A percentile compares a stretch with the other conserved stretches of the same genome.
Evolutionary conservation across 2,329 filamentous ascomycete genomes (phyloP).

Genomic region (Graphilbum sp.): DNA sequence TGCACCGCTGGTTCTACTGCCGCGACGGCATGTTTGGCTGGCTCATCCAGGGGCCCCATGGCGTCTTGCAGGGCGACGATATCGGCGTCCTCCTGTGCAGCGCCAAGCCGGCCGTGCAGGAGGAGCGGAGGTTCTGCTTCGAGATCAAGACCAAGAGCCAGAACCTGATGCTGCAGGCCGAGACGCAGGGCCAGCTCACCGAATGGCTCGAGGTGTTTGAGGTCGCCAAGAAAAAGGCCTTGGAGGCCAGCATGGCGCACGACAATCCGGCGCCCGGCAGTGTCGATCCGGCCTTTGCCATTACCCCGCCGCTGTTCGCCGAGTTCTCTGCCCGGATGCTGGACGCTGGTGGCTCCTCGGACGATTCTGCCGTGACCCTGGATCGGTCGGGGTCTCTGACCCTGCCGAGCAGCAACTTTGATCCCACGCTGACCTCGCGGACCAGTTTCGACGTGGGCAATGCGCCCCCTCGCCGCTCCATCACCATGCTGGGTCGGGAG

Average conservation of each 20-base stretch:
- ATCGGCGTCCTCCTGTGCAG: slow-evolving; percentile 91
- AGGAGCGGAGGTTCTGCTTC: slow-evolving; percentile 92
- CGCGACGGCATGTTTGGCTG: slow-evolving; percentile 94
- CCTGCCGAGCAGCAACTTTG: slow-evolving; percentile 38
- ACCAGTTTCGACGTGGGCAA: slow-evolving; percentile 54
- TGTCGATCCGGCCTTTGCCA: slow-evolving; percentile 69
- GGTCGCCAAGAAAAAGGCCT: slow-evolving; percentile 77
- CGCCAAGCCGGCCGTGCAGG: slow-evolving; percentile 74
- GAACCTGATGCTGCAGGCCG: slow-evolving; percentile 76
- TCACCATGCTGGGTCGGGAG: slow-evolving; percentile 36
- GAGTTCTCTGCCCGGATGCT: slow-evolving; percentile 75
- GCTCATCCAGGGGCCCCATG: slow-evolving; percentile 68
- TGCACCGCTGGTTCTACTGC: slow-evolving; percentile 87
- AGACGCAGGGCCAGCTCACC: slow-evolving; percentile 81
- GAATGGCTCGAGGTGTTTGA: slow-evolving; percentile 94
- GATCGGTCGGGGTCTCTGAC: slow-evolving; percentile 52
- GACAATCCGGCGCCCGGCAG: slow-evolving; percentile 28
- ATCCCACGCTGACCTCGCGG: slow-evolving; percentile 50
- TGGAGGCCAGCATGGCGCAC: slow-evolving; percentile 52
- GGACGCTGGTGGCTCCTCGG: slow-evolving; percentile 20
- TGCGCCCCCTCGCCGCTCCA: slow-evolving; percentile 33
- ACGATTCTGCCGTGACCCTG: slow-evolving; percentile 16
- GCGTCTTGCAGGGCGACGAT: slow-evolving; percentile 89
- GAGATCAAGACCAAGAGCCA: slow-evolving; percentile 97
- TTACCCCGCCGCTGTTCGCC: slow-evolving; percentile 71